A percentile compares a stretch with the other conserved stretches of the same genome.
These are phyloP conservation scores for Thinopyrum obtusiflorum DNA, from an alignment of 202 grass and related monocot genomes.

Conservation along the genomic window DNA sequence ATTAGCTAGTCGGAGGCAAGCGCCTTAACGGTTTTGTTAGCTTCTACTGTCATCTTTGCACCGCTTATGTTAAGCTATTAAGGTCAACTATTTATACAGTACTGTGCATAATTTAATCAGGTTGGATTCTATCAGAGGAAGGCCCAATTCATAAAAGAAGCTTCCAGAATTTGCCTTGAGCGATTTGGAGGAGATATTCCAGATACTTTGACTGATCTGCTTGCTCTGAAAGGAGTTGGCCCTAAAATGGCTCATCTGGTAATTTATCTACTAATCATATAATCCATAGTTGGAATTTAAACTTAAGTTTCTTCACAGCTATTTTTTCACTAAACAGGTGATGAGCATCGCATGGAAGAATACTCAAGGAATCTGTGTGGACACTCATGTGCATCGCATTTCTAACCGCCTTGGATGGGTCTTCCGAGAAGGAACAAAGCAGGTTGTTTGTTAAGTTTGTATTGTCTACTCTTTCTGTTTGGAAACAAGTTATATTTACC, in stretches of 20 bases:
- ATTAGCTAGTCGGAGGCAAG: background rate
- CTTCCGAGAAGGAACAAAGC: slow-evolving; percentile 62
- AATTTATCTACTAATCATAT: slow-evolving; percentile 9
- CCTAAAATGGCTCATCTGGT: slow-evolving; percentile 99
- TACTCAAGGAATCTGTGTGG: slow-evolving; percentile 93
- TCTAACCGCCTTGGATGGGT: slow-evolving; percentile 96
- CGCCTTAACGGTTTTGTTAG: background rate
- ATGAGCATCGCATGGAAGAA: slow-evolving; percentile 98
- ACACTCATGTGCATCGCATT: slow-evolving; percentile 98
- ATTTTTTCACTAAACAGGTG: slow-evolving; percentile 42
- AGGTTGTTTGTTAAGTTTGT: slow-evolving; percentile 47
- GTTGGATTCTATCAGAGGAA: slow-evolving; percentile 93
- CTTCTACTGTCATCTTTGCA: background rate
- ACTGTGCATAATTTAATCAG: slow-evolving; percentile 39
- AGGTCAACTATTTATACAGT: background rate
- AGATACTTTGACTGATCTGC: slow-evolving; percentile 62
- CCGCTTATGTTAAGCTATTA: background rate
- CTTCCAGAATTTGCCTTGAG: slow-evolving; percentile 76
- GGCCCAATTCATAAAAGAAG: slow-evolving; percentile 80
- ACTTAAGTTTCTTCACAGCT: background rate
- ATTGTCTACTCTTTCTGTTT: background rate
- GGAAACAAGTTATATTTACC: background rate
- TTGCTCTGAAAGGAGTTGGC: slow-evolving; percentile 86
- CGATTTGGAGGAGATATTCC: slow-evolving; percentile 88
- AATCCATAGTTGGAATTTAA: slow-evolving; percentile 9